Percentiles rank a stretch among this genome's conserved stretches.
Evolutionary conservation across 2,329 filamentous ascomycete genomes (phyloP).

Genomic region (Fusarium udum): DNA sequence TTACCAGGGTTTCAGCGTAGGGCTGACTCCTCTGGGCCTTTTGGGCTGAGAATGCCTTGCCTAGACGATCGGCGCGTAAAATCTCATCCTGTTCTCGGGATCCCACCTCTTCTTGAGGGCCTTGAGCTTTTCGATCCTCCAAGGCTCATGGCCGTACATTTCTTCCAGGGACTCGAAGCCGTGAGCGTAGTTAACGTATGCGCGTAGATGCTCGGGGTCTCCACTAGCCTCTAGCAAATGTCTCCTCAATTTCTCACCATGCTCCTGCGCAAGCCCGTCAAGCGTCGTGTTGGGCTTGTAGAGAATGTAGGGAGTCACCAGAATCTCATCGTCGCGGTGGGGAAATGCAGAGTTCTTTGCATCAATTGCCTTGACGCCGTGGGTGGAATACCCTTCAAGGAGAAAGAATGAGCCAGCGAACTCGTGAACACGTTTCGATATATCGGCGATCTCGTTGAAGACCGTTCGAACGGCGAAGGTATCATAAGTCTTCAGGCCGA

Average conservation of each 20-base stretch:
- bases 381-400: slow-evolving; percentile 60
- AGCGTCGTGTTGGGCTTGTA: slow-evolving; percentile 27
- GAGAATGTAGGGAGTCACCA: slow-evolving; percentile 8
- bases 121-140: slow-evolving; percentile 56
- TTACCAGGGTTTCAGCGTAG: background rate
- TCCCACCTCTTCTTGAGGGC: slow-evolving; percentile 59
- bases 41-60: slow-evolving; percentile 1
- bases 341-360: slow-evolving; percentile 19
- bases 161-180: slow-evolving; percentile 12
- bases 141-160: slow-evolving; percentile 22
- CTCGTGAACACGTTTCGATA: slow-evolving; percentile 18
- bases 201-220: slow-evolving; percentile 10
- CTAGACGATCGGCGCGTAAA: slow-evolving; percentile 39
- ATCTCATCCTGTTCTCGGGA: slow-evolving; percentile 45
- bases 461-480: slow-evolving; percentile 36
- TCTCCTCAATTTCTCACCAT: slow-evolving; percentile 13
- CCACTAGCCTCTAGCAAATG: slow-evolving; percentile 10
- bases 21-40: background rate
- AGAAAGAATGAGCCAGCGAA: slow-evolving; percentile 54
- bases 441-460: slow-evolving; percentile 46
- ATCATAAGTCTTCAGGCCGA: slow-evolving; percentile 53
- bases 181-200: slow-evolving; percentile 35
- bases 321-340: slow-evolving; percentile 23
- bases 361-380: slow-evolving; percentile 11
- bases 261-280: slow-evolving; percentile 5